These are phyloP conservation scores for Pleurotus ostreatus DNA, from an alignment of 768 basidiomycete genomes.

Conservation along the genomic window DNA sequence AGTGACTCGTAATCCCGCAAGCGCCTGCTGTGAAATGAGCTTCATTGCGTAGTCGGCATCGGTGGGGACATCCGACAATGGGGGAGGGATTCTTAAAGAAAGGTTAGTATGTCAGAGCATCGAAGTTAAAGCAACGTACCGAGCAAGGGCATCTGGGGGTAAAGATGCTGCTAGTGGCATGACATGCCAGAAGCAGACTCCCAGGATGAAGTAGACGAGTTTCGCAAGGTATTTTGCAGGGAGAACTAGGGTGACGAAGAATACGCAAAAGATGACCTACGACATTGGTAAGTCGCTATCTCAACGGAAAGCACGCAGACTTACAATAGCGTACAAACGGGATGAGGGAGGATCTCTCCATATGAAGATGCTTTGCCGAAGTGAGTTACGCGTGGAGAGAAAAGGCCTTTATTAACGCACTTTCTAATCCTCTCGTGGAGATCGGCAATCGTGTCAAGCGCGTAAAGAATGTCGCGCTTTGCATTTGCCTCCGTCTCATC, in stretches of 20 bases:
- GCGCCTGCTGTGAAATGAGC: conserved; percentile 56
- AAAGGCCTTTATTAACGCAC: conserved; percentile 27
- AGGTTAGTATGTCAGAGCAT: neutral
- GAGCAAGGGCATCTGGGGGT: conserved; percentile 37
- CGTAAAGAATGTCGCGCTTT: conserved; percentile 36
- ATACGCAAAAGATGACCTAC: conserved; percentile 35
- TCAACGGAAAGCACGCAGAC: conserved; percentile 11
- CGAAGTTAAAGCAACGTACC: conserved; percentile 28
- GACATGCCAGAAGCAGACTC: conserved; percentile 62
- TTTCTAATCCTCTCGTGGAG: conserved; percentile 63
- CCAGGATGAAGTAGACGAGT: conserved; percentile 37
- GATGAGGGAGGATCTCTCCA: conserved; percentile 59
- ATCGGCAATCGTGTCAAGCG: conserved; percentile 49
- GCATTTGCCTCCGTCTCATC: conserved; percentile 33
- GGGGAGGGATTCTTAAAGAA: conserved; percentile 36
- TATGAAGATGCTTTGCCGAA: conserved; percentile 48
- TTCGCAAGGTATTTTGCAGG: conserved; percentile 52
- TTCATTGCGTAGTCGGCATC: conserved; percentile 72
- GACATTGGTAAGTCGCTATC: conserved; percentile 7
- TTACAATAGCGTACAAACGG: conserved; percentile 42
- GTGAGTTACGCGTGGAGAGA: neutral
- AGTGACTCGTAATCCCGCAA: conserved; percentile 46
- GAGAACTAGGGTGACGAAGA: conserved; percentile 36
- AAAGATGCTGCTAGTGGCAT: conserved; percentile 52
- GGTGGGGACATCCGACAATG: conserved; percentile 53